phyloP scores from a whole-genome alignment of 805 yeast genomes.

The Pichia ethanolica region DNA sequence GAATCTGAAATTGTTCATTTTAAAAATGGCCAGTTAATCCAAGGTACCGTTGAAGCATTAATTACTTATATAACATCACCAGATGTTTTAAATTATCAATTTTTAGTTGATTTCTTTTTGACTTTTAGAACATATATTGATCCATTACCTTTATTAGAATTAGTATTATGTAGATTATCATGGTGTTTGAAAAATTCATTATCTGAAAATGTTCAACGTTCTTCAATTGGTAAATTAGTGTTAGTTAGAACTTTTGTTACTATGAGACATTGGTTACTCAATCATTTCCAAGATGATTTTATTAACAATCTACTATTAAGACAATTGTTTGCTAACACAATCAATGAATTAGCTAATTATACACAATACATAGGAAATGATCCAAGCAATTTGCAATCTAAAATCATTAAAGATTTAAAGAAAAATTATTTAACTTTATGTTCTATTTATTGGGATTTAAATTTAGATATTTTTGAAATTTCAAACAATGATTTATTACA shows the following conservation, averaged over 20 bases:
- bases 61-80: constrained; percentile 65
- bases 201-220: constrained; percentile 16
- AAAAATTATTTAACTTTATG: constrained; percentile 27
- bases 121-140: constrained; percentile 69
- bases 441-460: constrained; percentile 27
- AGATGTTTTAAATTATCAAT: constrained; percentile 64
- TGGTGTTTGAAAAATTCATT: constrained; percentile 52
- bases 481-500: constrained; percentile 14
- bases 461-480: background rate
- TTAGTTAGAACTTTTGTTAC: constrained; percentile 79
- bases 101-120: constrained; percentile 78
- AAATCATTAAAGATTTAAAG: constrained; percentile 28
- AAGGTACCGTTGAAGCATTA: constrained; percentile 34
- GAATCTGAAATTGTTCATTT: constrained; percentile 27
- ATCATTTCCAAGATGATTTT: constrained; percentile 84
- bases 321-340: constrained; percentile 31
- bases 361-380: constrained; percentile 12
- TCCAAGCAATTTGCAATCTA: constrained; percentile 16
- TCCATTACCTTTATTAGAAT: constrained; percentile 48
- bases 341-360: constrained; percentile 33
- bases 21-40: constrained; percentile 8
- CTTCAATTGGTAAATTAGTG: constrained; percentile 54
- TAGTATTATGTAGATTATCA: constrained; percentile 55
- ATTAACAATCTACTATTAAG: constrained; percentile 44
- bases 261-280: constrained; percentile 82